Base-by-base conservation (phyloP, 257 asterid genomes). In the Oldenlandia corymbosa region DNA sequence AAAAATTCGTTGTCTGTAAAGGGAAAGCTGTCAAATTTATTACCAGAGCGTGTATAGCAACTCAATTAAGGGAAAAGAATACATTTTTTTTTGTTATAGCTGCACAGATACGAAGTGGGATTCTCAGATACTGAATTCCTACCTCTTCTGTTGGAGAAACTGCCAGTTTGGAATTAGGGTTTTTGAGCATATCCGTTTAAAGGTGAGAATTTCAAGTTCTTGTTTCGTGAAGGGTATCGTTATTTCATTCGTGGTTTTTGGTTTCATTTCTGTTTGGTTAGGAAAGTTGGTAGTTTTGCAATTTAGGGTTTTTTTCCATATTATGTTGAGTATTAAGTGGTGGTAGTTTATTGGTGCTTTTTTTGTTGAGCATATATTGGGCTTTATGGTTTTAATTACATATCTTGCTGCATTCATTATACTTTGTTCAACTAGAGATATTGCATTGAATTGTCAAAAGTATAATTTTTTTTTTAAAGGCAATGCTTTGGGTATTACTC, bases 321-420 rank as follows among this genome's bases (percentile, higher is more conserved):
- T 27, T 60, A 43, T 53, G 43, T 17, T 45, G 20, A 43, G n/a
- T 21, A 55, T 9, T 30, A 30, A 24, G 7, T 63, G 14, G 43
- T 37, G 28, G 21, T 18, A 47, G 26, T 47, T 26, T 12, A 48
- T 50, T 21, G 50, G 9, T 3, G 9, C 4, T 34, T 3, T 34
- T 3, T 64, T 47, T 45, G 48, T 2, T 45, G 50, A 16, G 50
- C 27, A 30, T 49, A 18, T 26, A 26, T 63, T 56, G 66, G 48
- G 48, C 47, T 64, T 70, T 63, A 7, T n/a, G 48, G 48, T 45
- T 69, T 36, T 8, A 55, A 56, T 71, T 56, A 24, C 11, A 37
- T 47, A 46, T 57, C 21, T 71, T 64, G 54, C 55, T 56, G 70
- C 70, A 56, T 58, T 71, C 32, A 71, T 64, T 36, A 26, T 41